A percentile compares a stretch with the other conserved stretches of the same genome.
Conservation (phyloP, 305 asterid genomes). For the Rubia occidens region DNA sequence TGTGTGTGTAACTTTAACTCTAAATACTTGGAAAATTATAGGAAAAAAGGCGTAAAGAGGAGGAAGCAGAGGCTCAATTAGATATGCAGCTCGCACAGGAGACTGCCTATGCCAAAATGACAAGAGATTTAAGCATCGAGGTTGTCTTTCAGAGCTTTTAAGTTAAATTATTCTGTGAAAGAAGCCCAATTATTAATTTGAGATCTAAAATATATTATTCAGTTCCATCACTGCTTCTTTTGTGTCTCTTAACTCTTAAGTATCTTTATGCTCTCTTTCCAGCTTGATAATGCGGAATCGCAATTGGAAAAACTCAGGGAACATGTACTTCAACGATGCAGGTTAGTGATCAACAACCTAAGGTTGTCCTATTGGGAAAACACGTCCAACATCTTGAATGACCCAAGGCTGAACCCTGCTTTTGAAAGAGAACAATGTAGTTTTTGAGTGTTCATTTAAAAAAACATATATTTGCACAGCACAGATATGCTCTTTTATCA, state of each 20-base stretch:
- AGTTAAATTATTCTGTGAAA: background rate
- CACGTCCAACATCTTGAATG: no score
- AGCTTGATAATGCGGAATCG: slow-evolving; percentile 62
- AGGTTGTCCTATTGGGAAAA: no score
- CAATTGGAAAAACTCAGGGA: slow-evolving; percentile 61
- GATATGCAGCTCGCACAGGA: slow-evolving; percentile 56
- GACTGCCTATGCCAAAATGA: slow-evolving; percentile 59
- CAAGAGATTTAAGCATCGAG: slow-evolving; percentile 66
- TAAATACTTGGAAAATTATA: slow-evolving; percentile 17
- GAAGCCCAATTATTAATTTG: background rate
- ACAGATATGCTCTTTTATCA: background rate
- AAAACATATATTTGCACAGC: background rate
- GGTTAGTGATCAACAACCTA: slow-evolving; percentile 33
- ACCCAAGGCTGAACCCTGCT: no score
- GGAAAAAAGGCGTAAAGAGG: slow-evolving; percentile 70
- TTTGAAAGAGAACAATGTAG: no score
- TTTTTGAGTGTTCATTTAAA: no score
- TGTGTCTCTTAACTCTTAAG: background rate
- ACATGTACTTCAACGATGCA: slow-evolving; percentile 63
- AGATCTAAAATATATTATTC: background rate
- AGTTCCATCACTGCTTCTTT: background rate
- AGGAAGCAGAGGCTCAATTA: slow-evolving; percentile 63
- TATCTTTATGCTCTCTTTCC: slow-evolving; percentile 15
- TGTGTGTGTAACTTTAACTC: background rate
- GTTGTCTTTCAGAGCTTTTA: slow-evolving; percentile 19